These are phyloP conservation scores for Cyclocybe aegerita DNA, from an alignment of 768 basidiomycete genomes.

Conservation along the genomic window DNA sequence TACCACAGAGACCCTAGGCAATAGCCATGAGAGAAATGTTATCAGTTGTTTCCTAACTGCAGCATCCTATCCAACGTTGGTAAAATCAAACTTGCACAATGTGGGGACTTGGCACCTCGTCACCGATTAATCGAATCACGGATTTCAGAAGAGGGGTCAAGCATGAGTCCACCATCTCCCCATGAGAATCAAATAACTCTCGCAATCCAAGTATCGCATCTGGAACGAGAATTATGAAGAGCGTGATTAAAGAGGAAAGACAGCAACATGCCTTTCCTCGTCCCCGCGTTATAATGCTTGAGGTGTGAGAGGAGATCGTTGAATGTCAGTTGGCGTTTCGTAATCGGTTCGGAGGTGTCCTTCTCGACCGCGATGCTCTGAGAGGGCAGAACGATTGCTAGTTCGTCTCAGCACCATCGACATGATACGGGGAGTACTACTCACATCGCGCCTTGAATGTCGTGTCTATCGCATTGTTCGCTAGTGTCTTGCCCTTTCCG, in stretches of 20 bases:
- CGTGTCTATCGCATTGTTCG: constrained; percentile 89
- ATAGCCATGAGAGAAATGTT: constrained; percentile 69
- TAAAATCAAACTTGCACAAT: neutral
- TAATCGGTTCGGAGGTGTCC: constrained; percentile 60
- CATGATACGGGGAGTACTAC: constrained; percentile 23
- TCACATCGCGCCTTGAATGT: constrained; percentile 93
- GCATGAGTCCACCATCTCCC: constrained; percentile 48
- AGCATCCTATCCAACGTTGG: constrained; percentile 58
- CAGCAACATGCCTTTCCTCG: constrained; percentile 61
- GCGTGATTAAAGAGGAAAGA: neutral
- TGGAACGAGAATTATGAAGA: constrained; percentile 21
- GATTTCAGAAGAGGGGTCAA: constrained; percentile 57
- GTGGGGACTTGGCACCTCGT: constrained; percentile 60
- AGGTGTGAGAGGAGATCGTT: constrained; percentile 74
- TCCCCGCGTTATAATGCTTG: constrained; percentile 81
- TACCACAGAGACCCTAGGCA: constrained; percentile 63
- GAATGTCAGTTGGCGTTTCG: constrained; percentile 73
- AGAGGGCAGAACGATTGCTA: constrained; percentile 87
- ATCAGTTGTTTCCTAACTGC: constrained; percentile 74
- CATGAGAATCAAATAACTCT: constrained; percentile 68
- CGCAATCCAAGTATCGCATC: constrained; percentile 74
- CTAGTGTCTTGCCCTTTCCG: constrained; percentile 85
- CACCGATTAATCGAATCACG: constrained; percentile 71
- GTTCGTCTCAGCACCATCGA: constrained; percentile 13
- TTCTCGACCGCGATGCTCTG: constrained; percentile 73